Evolutionary conservation across 176 grass and related monocot genomes (phyloP).

Genomic region (Dendrocalamus sinicus): DNA sequence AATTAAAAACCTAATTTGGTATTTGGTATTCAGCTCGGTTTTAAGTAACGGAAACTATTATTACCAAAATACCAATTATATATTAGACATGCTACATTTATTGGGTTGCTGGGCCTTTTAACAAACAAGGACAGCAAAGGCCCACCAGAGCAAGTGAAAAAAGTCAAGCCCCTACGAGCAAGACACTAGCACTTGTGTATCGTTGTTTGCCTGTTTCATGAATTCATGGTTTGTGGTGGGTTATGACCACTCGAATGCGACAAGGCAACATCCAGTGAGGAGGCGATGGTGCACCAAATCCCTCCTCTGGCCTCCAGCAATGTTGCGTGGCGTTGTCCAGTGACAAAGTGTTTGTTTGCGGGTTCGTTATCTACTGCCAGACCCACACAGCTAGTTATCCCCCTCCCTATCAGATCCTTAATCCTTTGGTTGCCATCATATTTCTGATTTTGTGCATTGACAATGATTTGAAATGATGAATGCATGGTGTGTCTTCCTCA

Average conservation of each 20-base stretch:
- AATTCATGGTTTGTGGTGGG: background rate
- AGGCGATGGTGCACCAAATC: background rate
- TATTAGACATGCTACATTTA: constrained; percentile 7
- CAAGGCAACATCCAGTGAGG: background rate
- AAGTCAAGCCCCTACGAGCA: background rate
- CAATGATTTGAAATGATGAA: constrained; percentile 1
- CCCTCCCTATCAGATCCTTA: background rate
- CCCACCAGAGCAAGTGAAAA: background rate
- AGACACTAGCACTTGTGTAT: background rate
- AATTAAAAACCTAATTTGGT: background rate
- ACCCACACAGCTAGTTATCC: background rate
- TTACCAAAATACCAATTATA: constrained; percentile 1
- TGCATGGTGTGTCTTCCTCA: background rate
- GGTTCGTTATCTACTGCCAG: background rate
- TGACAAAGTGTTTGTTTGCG: background rate
- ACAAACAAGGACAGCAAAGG: background rate
- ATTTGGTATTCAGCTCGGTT: background rate
- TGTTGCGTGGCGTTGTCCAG: background rate
- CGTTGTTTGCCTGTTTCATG: background rate
- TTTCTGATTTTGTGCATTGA: background rate
- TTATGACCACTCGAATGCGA: background rate
- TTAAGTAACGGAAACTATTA: background rate
- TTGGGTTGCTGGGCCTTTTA: background rate
- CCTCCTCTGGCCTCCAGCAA: background rate
- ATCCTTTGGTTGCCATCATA: background rate